Conservation (phyloP, 1,284 basidiomycete genomes). For the Pseudozyma hubeiensis region DNA sequence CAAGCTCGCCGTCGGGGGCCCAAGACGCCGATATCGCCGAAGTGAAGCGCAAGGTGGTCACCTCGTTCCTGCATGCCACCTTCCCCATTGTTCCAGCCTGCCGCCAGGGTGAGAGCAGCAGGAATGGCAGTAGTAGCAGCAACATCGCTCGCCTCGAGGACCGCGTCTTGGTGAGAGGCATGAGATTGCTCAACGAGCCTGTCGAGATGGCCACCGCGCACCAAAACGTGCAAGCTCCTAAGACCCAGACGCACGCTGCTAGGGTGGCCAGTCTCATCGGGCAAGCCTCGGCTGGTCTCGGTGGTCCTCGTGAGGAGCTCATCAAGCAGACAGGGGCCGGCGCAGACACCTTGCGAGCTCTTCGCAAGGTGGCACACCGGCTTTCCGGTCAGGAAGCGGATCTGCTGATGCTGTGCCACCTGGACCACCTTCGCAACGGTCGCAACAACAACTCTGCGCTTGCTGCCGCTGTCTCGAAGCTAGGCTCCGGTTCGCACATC, state of each 20-base stretch:
- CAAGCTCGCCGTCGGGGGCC: slow-evolving; percentile 6
- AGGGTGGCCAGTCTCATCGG: slow-evolving; percentile 32
- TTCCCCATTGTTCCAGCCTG: slow-evolving; percentile 30
- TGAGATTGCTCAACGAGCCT: slow-evolving; percentile 30
- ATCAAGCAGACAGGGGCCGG: slow-evolving; percentile 9
- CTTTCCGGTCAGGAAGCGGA: slow-evolving; percentile 50
- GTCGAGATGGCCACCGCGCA: slow-evolving; percentile 27
- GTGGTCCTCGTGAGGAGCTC: slow-evolving; percentile 23
- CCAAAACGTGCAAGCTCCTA: slow-evolving; percentile 2
- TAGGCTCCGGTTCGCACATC: slow-evolving; percentile 29
- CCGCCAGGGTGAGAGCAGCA: slow-evolving; percentile 12
- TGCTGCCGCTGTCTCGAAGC: slow-evolving; percentile 51
- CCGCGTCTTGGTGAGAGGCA: slow-evolving; percentile 26
- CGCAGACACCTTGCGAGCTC: slow-evolving; percentile 15
- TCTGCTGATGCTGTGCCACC: slow-evolving; percentile 52
- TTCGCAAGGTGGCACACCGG: slow-evolving; percentile 28
- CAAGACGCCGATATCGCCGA: slow-evolving; percentile 14
- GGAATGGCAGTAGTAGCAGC: slow-evolving; percentile 6
- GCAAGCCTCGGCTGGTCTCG: slow-evolving; percentile 37
- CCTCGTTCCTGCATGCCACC: slow-evolving; percentile 38
- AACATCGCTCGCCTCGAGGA: slow-evolving; percentile 34
- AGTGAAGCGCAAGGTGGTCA: slow-evolving; percentile 22
- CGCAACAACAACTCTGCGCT: slow-evolving; percentile 51
- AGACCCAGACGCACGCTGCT: slow-evolving; percentile 26
- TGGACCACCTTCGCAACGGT: slow-evolving; percentile 47